A percentile compares a stretch with the other conserved stretches of the same genome.
phyloP scores from a whole-genome alignment of 139 green algal genomes.

The Auxenochlorella pyrenoidosa region DNA sequence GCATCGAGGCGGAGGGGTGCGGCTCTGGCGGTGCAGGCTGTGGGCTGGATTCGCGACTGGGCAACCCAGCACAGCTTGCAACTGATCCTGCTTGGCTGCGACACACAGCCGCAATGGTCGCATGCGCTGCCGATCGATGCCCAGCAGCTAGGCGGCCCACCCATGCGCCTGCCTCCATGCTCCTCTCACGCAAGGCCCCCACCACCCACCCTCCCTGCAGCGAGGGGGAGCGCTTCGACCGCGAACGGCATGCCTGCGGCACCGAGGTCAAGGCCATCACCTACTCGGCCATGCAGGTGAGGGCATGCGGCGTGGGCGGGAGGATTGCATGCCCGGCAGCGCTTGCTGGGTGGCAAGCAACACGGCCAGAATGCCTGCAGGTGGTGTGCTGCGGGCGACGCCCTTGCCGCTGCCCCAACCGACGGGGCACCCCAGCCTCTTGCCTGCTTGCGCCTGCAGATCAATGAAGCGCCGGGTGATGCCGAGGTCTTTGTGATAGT shows the following conservation, averaged over 20 bases:
- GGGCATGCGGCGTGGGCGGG: not conserved
- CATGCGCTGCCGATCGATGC: too few relatives aligned
- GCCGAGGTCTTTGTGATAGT: constrained; percentile 91
- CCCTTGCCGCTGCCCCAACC: too few relatives aligned
- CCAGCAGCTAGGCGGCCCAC: too few relatives aligned
- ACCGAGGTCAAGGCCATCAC: constrained; percentile 95
- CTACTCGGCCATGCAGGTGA: constrained; percentile 83
- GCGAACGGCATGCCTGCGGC: constrained; percentile 62
- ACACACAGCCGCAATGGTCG: too few relatives aligned
- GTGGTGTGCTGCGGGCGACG: too few relatives aligned
- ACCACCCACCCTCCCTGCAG: constrained; percentile 29
- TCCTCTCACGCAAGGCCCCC: too few relatives aligned
- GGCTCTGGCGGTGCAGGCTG: not conserved
- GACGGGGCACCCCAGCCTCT: not conserved
- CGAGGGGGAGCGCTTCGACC: constrained; percentile 75
- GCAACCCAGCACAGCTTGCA: too few relatives aligned
- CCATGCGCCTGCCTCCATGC: too few relatives aligned
- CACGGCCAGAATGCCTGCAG: too few relatives aligned
- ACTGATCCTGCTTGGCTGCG: too few relatives aligned
- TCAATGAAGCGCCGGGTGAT: constrained; percentile 61
- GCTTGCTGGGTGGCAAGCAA: too few relatives aligned
- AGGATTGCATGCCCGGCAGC: not conserved
- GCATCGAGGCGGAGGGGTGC: constrained; percentile 26
- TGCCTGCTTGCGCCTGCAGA: constrained; percentile 36
- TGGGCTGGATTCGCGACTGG: too few relatives aligned